These are phyloP conservation scores for Lactifluus piperatus DNA, from an alignment of 768 basidiomycete genomes.

Conservation along the genomic window DNA sequence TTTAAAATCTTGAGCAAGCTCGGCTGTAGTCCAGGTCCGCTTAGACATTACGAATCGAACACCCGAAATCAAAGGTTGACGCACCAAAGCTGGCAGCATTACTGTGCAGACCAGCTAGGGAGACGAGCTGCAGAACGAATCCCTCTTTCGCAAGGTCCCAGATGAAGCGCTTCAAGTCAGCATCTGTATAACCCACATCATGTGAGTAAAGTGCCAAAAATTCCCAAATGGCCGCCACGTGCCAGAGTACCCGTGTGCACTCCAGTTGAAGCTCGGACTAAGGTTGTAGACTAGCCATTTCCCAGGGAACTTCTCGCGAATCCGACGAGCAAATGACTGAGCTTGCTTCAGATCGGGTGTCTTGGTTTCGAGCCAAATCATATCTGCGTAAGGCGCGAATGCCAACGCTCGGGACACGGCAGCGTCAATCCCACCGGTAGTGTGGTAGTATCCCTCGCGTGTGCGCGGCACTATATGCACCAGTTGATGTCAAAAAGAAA, in stretches of 20 bases:
- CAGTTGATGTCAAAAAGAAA: neutral
- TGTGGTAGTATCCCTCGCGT: slow-evolving; percentile 87
- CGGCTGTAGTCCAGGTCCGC: slow-evolving; percentile 37
- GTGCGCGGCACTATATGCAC: slow-evolving; percentile 65
- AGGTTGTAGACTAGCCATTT: slow-evolving; percentile 93
- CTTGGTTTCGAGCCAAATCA: slow-evolving; percentile 92
- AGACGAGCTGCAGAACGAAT: slow-evolving; percentile 86
- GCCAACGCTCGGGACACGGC: slow-evolving; percentile 74
- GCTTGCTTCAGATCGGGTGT: slow-evolving; percentile 78
- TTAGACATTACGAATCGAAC: neutral
- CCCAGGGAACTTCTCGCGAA: slow-evolving; percentile 61
- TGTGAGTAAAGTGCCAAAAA: neutral
- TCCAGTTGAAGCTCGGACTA: slow-evolving; percentile 93
- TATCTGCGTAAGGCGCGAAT: slow-evolving; percentile 81
- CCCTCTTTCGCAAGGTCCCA: slow-evolving; percentile 91
- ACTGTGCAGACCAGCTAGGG: slow-evolving; percentile 83
- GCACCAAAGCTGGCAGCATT: slow-evolving; percentile 69
- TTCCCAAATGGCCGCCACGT: slow-evolving; percentile 15
- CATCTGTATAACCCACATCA: slow-evolving; percentile 33
- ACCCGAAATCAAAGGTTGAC: slow-evolving; percentile 17
- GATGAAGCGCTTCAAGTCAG: slow-evolving; percentile 73
- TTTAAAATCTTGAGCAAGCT: slow-evolving; percentile 73
- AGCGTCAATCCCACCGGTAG: slow-evolving; percentile 68
- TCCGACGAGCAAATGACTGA: slow-evolving; percentile 63
- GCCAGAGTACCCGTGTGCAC: slow-evolving; percentile 71